A percentile compares a stretch with the other conserved stretches of the same genome.
Evolutionary conservation across 2,329 filamentous ascomycete species (phyloP).

Genomic region (Aureobasidium musti): DNA sequence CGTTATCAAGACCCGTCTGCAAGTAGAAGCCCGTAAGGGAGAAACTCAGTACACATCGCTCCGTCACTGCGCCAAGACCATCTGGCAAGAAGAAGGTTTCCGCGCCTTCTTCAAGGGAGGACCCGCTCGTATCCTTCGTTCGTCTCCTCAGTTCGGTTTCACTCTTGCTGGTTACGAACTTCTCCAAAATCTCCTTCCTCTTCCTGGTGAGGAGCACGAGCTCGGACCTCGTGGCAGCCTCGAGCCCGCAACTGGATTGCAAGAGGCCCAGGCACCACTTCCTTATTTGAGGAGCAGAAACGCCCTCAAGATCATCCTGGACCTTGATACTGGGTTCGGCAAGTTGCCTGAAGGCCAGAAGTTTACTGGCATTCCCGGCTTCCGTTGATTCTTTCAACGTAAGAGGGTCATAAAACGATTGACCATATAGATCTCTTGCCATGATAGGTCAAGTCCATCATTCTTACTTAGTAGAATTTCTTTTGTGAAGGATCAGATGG

Average conservation of each 20-base stretch:
- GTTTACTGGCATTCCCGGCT: conserved; percentile 29
- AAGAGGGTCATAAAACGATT: background rate
- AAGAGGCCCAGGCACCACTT: conserved; percentile 63
- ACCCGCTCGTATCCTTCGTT: conserved; percentile 89
- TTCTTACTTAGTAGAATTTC: conserved; percentile 3
- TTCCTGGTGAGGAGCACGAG: conserved; percentile 66
- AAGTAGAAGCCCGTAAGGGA: conserved; percentile 96
- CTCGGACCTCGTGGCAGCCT: conserved; percentile 56
- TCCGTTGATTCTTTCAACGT: background rate
- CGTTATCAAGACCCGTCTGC: conserved; percentile 97
- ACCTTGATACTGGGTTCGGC: conserved; percentile 92
- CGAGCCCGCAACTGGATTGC: conserved; percentile 64
- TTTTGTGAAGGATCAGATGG: background rate
- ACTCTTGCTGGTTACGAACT: conserved; percentile 95
- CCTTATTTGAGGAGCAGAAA: conserved; percentile 77
- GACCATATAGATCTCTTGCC: conserved; percentile 4
- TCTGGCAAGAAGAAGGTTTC: conserved; percentile 90
- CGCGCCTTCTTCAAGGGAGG: conserved; percentile 98
- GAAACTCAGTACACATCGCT: conserved; percentile 85
- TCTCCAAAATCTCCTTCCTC: conserved; percentile 76
- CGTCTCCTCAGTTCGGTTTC: conserved; percentile 96
- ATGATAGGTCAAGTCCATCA: background rate
- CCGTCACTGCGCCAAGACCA: conserved; percentile 78
- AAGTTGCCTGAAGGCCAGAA: conserved; percentile 43
- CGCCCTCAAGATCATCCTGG: conserved; percentile 91